Percentiles rank a stretch among this genome's conserved stretches.
These are phyloP conservation scores for Colletotrichum graminicola DNA, from an alignment of 2,329 filamentous ascomycete species.

Conservation along the genomic window DNA sequence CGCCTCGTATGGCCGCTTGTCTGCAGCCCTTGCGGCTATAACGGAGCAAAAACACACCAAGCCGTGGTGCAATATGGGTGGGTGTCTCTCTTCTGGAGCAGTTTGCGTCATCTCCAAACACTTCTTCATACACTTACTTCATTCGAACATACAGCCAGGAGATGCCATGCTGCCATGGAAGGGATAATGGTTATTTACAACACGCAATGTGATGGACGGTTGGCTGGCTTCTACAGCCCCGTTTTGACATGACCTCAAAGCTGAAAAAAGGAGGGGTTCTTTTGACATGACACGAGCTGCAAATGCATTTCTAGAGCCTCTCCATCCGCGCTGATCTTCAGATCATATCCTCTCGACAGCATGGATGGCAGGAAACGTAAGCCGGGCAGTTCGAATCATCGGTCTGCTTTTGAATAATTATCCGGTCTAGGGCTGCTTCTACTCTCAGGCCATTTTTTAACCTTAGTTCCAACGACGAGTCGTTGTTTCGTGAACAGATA, in stretches of 20 bases:
- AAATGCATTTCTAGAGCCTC: neutral
- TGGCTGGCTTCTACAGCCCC: neutral
- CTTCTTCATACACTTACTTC: neutral
- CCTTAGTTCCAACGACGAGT: neutral
- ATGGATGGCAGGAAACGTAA: slow-evolving; percentile 9
- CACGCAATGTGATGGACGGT: neutral
- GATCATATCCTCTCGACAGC: slow-evolving; percentile 14
- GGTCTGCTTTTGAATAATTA: slow-evolving; percentile 15
- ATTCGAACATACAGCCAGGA: neutral
- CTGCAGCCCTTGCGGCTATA: slow-evolving; percentile 34
- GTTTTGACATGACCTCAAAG: neutral
- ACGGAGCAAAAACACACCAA: slow-evolving; percentile 30
- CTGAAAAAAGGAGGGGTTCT: neutral
- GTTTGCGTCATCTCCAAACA: neutral
- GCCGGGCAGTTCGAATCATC: neutral
- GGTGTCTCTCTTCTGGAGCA: neutral
- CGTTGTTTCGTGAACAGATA: neutral
- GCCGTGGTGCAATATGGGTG: slow-evolving; percentile 3
- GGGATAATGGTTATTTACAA: neutral
- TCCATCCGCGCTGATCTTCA: slow-evolving; percentile 19
- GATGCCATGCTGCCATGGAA: neutral
- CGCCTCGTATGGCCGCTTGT: slow-evolving; percentile 11
- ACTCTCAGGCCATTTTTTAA: slow-evolving; percentile 7
- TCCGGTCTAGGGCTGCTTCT: slow-evolving; percentile 4
- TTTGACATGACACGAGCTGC: slow-evolving; percentile 9